These are phyloP conservation scores for Ascoidea rubescens DNA, from an alignment of 805 yeast genomes.

Conservation along the genomic window DNA sequence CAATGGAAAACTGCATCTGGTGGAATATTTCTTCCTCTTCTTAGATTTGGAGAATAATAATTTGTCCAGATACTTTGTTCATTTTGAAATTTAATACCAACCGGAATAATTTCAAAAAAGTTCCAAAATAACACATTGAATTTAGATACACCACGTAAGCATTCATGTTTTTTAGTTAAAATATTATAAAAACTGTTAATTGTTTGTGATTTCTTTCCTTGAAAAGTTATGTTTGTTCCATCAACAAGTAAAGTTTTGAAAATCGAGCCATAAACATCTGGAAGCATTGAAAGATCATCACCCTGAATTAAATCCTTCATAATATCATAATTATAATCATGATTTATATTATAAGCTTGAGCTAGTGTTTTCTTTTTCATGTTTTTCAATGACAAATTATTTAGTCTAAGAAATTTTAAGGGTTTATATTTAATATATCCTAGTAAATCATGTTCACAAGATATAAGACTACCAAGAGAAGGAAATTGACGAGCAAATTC, in stretches of 20 bases:
- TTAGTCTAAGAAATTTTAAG: too few species aligned
- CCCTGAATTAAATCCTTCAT: too few species aligned
- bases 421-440: constrained; percentile 12
- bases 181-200: too few species aligned
- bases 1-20: constrained; percentile 37
- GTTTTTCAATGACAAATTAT: not conserved
- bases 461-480: constrained; percentile 25
- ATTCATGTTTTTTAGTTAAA: not conserved
- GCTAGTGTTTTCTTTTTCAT: too few species aligned
- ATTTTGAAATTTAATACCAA: constrained; percentile 37
- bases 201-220: too few species aligned
- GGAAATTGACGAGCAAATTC: constrained; percentile 27
- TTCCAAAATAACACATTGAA: constrained; percentile 34
- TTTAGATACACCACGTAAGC: not conserved
- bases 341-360: not conserved
- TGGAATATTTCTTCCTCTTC: constrained; percentile 37
- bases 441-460: constrained; percentile 39
- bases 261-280: too few species aligned
- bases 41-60: constrained; percentile 40
- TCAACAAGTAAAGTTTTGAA: too few species aligned
- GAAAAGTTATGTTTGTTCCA: too few species aligned
- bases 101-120: constrained; percentile 46
- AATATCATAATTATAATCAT: not conserved
- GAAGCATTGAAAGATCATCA: too few species aligned
- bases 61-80: constrained; percentile 34